Base-by-base conservation (phyloP, 2,329 filamentous ascomycete genomes). In the Talaromyces sp. region DNA sequence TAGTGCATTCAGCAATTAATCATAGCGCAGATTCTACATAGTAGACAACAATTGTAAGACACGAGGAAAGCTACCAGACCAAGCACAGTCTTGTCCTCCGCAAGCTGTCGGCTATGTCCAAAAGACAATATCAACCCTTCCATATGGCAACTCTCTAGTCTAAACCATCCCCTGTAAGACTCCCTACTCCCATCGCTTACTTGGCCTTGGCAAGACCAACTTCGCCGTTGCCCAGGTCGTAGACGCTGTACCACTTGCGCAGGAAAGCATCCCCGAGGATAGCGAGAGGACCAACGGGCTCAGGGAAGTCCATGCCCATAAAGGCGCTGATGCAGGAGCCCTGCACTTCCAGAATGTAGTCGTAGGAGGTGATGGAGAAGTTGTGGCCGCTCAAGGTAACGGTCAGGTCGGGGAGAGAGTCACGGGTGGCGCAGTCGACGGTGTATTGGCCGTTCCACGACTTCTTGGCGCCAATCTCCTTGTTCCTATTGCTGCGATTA, bases 391-490 rank as follows among this genome's bases (percentile, higher is more conserved):
- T 87, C 55, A 99, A 86, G 66, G 85, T 93, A 80, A 99, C 98
- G 69, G 89, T 92, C 68, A 99, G 84, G 71, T 98, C 93, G 66
- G 95, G 93, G 56, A 99, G 88, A 65, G 81, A 84, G 73, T 89
- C 84, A 69, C 91, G 90, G 82, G 90, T 92, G 66, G 82, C 81
- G 78, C 95, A 99, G 67, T 98, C 95, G 64, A 99, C 82, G 14
- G 88, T 90, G 84, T 97, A 99, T 82, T 99, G 95, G 70, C 95
- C 95, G 76, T 93, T 96, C 82, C 88, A 99, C 64, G 89, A 86
- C 87, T 98, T 99, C 87, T 96, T 97, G 68, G 95, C 95, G 65
- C 95, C 95, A 65, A 99, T 97, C 82, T 97, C 89, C 80, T 90
- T 89, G 86, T 99, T 99, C 63, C 81, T 83, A 68, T 41, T 68